These are phyloP conservation scores for Nannochloropsis oceanica DNA, from an alignment of 108 stramenopile species.

Conservation along the genomic window DNA sequence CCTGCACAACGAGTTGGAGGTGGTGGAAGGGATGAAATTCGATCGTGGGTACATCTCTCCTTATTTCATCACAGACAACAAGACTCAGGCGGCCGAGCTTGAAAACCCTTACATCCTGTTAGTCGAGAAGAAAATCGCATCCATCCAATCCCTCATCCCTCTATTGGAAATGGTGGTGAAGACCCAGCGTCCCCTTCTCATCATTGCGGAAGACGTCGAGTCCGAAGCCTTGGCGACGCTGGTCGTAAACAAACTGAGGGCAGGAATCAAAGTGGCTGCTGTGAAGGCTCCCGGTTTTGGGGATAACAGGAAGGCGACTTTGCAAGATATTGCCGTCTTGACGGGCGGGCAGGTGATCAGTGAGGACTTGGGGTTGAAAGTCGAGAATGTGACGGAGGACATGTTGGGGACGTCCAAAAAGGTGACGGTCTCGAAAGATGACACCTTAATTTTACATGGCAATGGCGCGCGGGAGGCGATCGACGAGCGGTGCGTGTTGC, in stretches of 20 bases:
- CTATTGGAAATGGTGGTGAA: conserved; percentile 85
- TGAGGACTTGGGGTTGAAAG: conserved; percentile 92
- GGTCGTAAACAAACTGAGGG: conserved; percentile 99
- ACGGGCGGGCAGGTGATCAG: conserved; percentile 96
- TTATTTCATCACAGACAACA: conserved; percentile 96
- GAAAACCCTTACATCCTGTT: conserved; percentile 91
- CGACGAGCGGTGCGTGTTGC: conserved; percentile 82
- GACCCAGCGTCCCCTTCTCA: conserved; percentile 74
- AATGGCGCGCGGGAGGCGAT: conserved; percentile 62
- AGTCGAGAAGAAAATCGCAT: conserved; percentile 97
- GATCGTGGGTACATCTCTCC: conserved; percentile 98
- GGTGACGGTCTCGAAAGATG: conserved; percentile 79
- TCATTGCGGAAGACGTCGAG: conserved; percentile 98
- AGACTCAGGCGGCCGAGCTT: conserved; percentile 80
- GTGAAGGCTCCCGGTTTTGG: conserved; percentile 99
- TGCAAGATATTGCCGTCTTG: conserved; percentile 96
- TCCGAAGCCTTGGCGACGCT: conserved; percentile 93
- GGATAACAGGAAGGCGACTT: conserved; percentile 99
- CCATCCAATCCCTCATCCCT: conserved; percentile 83
- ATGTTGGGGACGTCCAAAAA: conserved; percentile 84
- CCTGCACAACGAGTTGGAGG: conserved; percentile 93
- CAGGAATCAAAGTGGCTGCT: conserved; percentile 97
- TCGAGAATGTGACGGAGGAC: conserved; percentile 75
- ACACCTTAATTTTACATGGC: conserved; percentile 91
- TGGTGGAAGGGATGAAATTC: conserved; percentile 99